These are phyloP conservation scores for Lentinus tigrinus DNA, from an alignment of 768 basidiomycete species.

Conservation along the genomic window DNA sequence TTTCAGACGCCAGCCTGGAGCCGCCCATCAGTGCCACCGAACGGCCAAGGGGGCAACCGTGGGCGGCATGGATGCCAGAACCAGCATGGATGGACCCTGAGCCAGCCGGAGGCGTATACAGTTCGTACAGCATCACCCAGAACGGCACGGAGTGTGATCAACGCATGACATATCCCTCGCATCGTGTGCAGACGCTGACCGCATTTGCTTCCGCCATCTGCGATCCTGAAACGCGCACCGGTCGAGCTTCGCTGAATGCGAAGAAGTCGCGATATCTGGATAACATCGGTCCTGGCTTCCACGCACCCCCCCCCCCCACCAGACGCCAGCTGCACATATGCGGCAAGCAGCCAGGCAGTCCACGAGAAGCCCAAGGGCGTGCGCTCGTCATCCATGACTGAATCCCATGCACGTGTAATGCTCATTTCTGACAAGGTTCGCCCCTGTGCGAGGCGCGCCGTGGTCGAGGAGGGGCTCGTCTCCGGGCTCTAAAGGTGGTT, in stretches of 20 bases:
- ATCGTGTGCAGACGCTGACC: not conserved
- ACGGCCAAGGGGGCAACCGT: not conserved
- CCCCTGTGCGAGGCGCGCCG: no score
- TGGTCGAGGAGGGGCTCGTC: not conserved
- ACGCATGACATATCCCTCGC: not conserved
- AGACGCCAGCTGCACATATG: conserved; percentile 3
- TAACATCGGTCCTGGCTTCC: not conserved
- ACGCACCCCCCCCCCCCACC: not conserved
- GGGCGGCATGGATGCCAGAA: conserved; percentile 1
- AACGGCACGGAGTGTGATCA: conserved; percentile 1
- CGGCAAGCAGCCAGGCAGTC: conserved; percentile 10
- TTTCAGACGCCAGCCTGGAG: conserved; percentile 16
- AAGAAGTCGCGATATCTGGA: conserved; percentile 5
- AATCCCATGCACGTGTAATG: not conserved
- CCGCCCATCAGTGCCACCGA: conserved; percentile 19
- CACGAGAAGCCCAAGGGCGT: conserved; percentile 2
- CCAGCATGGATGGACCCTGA: conserved; percentile 1
- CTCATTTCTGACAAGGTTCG: not conserved
- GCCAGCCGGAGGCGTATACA: not conserved
- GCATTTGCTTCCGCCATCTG: conserved; percentile 17
- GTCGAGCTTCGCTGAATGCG: conserved; percentile 4
- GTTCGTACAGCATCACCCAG: not conserved
- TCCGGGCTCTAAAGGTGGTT: no score
- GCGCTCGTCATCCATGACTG: not conserved
- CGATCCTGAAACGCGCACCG: conserved; percentile 10